Percentiles rank a stretch among this genome's conserved stretches.
Conservation (phyloP, 2,329 filamentous ascomycete species). For the Allantophomopsis lycopodina region DNA sequence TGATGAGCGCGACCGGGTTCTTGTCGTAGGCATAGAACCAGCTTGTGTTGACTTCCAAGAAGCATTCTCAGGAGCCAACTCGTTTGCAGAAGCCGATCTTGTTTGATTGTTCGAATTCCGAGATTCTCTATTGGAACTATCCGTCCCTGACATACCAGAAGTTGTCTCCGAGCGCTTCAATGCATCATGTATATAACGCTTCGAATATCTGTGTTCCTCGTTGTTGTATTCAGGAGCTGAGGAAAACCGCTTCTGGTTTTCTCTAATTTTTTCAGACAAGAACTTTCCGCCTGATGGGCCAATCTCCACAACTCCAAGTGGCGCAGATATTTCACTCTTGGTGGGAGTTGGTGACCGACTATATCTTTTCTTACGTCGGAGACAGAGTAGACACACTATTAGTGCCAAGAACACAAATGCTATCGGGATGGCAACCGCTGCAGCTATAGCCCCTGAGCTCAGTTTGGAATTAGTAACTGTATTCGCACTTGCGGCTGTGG, state of each 20-base stretch:
- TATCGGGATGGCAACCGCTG: constrained; percentile 10
- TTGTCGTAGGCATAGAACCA: constrained; percentile 7
- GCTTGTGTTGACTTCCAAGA: constrained; percentile 14
- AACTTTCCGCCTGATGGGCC: neutral
- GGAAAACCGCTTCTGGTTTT: neutral
- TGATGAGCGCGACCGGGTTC: constrained; percentile 9
- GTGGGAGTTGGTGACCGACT: too few species aligned
- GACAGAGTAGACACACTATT: constrained; percentile 9
- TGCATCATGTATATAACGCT: constrained; percentile 1
- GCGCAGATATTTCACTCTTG: constrained; percentile 13
- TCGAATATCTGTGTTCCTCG: constrained; percentile 1
- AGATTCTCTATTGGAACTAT: constrained; percentile 5
- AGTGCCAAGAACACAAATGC: constrained; percentile 7
- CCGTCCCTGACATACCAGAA: constrained; percentile 4
- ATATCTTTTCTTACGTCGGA: constrained; percentile 4
- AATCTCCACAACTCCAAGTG: constrained; percentile 2
- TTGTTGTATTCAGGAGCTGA: constrained; percentile 3
- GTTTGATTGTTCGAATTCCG: constrained; percentile 4
- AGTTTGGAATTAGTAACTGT: constrained; percentile 1
- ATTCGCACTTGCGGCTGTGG: too few species aligned
- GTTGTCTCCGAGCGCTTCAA: constrained; percentile 7
- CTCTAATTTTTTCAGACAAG: neutral
- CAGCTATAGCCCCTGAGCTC: constrained; percentile 8
- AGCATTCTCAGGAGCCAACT: constrained; percentile 4
- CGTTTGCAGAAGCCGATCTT: constrained; percentile 14